phyloP scores from a whole-genome alignment of 78 protist genomes.

The Protostelium mycophagum region DNA sequence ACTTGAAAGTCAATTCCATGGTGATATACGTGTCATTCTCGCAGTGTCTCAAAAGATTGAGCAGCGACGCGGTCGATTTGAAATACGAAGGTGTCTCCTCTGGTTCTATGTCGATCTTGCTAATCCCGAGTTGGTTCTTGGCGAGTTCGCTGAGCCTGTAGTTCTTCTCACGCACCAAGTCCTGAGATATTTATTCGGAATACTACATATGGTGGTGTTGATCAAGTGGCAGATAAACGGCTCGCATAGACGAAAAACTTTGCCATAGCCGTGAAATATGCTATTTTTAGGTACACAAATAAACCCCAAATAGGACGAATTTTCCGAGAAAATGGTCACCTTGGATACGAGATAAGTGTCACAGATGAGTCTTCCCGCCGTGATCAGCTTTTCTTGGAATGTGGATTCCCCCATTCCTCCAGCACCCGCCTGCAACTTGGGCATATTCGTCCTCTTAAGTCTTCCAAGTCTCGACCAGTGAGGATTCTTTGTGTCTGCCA shows the following conservation, averaged over 20 bases:
- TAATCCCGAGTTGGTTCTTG: constrained; percentile 53
- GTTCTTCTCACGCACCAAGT: constrained; percentile 52
- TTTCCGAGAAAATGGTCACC: background rate
- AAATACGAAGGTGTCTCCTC: constrained; percentile 6
- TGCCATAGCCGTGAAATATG: too few species aligned
- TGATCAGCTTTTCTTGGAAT: constrained; percentile 3
- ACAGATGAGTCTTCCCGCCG: constrained; percentile 71
- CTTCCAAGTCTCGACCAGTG: constrained; percentile 90
- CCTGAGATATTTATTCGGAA: too few species aligned
- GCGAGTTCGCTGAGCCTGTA: constrained; percentile 73
- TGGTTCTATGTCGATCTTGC: constrained; percentile 12
- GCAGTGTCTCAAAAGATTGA: constrained; percentile 13
- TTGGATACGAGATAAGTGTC: constrained; percentile 71
- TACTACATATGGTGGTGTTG: too few species aligned
- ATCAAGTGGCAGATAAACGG: too few species aligned
- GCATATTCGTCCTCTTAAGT: constrained; percentile 30
- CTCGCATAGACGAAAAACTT: too few species aligned
- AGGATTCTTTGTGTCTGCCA: constrained; percentile 43
- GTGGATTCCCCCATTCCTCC: constrained; percentile 6
- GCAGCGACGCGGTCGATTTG: background rate
- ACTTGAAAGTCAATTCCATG: constrained; percentile 61
- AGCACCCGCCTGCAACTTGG: background rate
- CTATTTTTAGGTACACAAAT: too few species aligned
- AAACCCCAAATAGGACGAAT: background rate
- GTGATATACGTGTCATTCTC: constrained; percentile 75